Evolutionary conservation across 352 stramenopile genomes (phyloP).

Genomic region (Elongisporangium senticosum): DNA sequence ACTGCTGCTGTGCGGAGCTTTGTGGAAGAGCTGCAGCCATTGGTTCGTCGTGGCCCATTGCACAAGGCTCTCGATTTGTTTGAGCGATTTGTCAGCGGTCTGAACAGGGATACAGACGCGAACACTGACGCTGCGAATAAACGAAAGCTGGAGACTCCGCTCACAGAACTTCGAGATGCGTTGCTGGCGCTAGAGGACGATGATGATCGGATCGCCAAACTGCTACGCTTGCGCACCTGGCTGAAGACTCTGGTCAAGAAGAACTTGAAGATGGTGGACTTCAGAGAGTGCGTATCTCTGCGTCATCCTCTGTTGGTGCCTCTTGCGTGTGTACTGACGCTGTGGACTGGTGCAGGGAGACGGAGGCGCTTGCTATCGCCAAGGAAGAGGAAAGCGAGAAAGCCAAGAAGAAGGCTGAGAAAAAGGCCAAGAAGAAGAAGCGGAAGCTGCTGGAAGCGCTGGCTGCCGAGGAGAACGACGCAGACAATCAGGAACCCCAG

Average conservation of each 20-base stretch:
- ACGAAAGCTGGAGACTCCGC: background rate
- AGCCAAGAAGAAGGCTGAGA: slow-evolving; percentile 9
- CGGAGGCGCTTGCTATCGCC: slow-evolving; percentile 4
- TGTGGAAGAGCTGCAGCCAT: background rate
- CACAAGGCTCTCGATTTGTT: background rate
- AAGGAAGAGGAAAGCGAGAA: slow-evolving; percentile 14
- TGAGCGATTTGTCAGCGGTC: background rate
- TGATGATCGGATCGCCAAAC: background rate
- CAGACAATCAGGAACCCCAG: background rate
- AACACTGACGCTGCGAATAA: background rate
- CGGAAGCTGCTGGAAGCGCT: slow-evolving; percentile 15
- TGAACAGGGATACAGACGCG: background rate
- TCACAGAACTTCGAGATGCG: background rate
- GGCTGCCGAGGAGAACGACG: slow-evolving; percentile 10
- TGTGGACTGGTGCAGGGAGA: slow-evolving; percentile 1
- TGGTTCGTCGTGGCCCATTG: background rate
- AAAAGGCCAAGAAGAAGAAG: slow-evolving; percentile 20
- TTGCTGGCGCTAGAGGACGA: background rate
- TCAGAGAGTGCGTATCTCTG: slow-evolving; percentile 3
- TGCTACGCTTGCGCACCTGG: background rate
- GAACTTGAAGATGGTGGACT: background rate
- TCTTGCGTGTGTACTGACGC: background rate
- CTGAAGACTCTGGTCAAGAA: background rate
- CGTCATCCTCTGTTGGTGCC: background rate
- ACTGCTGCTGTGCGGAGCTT: background rate